Base-by-base conservation (phyloP, 129 eudicot genomes). In the Rutidosis leptorrhynchoides region DNA sequence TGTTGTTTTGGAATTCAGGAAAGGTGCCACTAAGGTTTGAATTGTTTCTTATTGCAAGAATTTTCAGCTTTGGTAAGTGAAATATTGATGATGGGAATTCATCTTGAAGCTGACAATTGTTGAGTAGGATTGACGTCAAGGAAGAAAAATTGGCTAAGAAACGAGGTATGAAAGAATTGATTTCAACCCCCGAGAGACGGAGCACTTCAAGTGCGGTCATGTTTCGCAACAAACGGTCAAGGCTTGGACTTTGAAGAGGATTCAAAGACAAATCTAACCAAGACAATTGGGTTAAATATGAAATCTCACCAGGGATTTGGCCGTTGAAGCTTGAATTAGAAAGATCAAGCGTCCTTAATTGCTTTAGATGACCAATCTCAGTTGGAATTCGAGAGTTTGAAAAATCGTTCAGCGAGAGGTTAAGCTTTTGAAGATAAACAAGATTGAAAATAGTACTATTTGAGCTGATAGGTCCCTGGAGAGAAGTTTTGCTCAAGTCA, bases 131-230 rank as follows among this genome's bases (percentile, higher is more conserved):
- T 16, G 54, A 49, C 25, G 15, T 72, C 64, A 72, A 63, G 29
- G 70, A 72, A 3, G 64, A 28, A 49, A 72, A n/a, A 27, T 63
- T 72, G 6, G 70, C 64, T 30, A 73, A 37, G n/a, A 27, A 40
- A 52, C 5, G 25, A 22, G 78, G 78, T 2, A 73, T 30, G 1
- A 5, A 32, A 52, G 78, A 64, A 22, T 65, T 63, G 23, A 73
- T 43, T 1, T 64, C 40, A 28, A 73, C 79, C 49, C 17, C 58
- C 0, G 73, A 57, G 22, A 74, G 67, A 45, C 15, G 30, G 27
- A 74, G 79, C 48, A 40, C 57, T 55, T 45, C 58, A 8, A 66
- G 67, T 22, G 45, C 8, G 25, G 73, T 66, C 24, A 45, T 27
- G 57, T 64, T 63, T 40, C 64, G 65, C 62, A 64, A 5, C 25